Base-by-base conservation (phyloP, 306 rosid species). In the Castanea crenata region DNA sequence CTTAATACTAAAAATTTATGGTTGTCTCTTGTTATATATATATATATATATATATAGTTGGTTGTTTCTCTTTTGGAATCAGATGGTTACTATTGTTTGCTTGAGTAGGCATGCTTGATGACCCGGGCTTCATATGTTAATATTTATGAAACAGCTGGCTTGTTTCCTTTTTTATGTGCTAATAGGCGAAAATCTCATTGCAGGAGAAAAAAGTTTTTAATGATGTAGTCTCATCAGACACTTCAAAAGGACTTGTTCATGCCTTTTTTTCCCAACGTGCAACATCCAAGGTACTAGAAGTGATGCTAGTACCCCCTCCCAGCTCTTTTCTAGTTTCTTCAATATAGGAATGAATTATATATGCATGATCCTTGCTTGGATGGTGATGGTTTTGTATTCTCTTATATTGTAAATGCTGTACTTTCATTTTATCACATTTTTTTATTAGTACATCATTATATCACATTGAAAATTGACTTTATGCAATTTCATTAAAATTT, bases 201-300 rank as follows among this genome's bases (percentile, higher is more conserved):
- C 93, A 96, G 99, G 99, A 96, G 87, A 85, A 93, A 1, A 94
- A 88, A 78, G 85, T 88, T 34, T 93, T 93, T 78, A 93, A 90
- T 83, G 57, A 86, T 74, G 71, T 93, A 64, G 93, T 93, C 65
- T 2, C 79, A 72, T 87, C 98, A 23, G 93, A 93, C 84, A 93
- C 98, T 20, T 41, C 98, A 51, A 93, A 86, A 85, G 92, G 92
- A 82, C 96, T 96, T 79, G 91, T 96, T 78, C 92, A 96, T 74
- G 84, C 89, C 67, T 96, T 93, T 89, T 96, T 96, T 83, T 89
- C 97, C 59, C 99, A 93, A 81, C 96, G 94, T 21, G 83, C 92
- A 58, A 87, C 90, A 80, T 86, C 96, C 23, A 96, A 96, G 99
- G 99, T 95, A 89, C 57, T 63, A 19, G 46, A 54, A 15, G 63